phyloP scores from a whole-genome alignment of 2,329 filamentous ascomycete species.

The Cercospora sojina region DNA sequence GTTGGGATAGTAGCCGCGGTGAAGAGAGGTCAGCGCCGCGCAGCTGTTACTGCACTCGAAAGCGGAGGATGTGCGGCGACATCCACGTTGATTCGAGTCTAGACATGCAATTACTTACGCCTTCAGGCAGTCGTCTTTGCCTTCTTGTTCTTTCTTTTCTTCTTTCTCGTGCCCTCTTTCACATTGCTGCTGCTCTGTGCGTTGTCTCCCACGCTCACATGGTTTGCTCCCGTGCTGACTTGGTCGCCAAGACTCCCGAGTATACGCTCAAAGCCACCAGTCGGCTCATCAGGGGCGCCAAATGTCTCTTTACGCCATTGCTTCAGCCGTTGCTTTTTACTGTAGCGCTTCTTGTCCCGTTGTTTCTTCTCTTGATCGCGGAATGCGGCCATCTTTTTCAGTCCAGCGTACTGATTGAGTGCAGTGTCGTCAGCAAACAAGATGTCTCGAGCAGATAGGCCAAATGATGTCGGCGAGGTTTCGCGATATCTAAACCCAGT shows the following conservation, averaged over 20 bases:
- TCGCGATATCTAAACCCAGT: conserved; percentile 84
- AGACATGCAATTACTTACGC: not conserved
- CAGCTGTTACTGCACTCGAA: not conserved
- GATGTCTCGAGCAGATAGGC: conserved; percentile 86
- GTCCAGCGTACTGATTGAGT: conserved; percentile 84
- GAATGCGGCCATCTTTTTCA: conserved; percentile 94
- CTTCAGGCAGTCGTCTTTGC: conserved; percentile 2
- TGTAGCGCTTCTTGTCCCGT: conserved; percentile 80
- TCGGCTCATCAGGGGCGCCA: conserved; percentile 57
- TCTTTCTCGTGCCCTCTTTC: conserved; percentile 44
- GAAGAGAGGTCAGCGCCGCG: not conserved
- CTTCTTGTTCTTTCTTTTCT: conserved; percentile 24
- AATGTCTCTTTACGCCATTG: conserved; percentile 78
- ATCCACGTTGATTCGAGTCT: not conserved
- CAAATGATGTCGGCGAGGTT: conserved; percentile 85
- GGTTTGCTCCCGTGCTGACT: conserved; percentile 13
- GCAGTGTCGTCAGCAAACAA: conserved; percentile 81
- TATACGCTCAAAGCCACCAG: conserved; percentile 42
- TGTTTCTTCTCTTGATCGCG: conserved; percentile 85
- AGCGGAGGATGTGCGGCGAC: not conserved
- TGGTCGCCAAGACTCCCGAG: conserved; percentile 29
- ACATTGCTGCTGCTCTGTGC: conserved; percentile 29
- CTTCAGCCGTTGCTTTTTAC: conserved; percentile 86
- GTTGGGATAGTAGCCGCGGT: not conserved
- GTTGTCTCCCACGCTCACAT: conserved; percentile 15